Evolutionary conservation across 192 early-diverging fungal species (phyloP).

Genomic region (Jimgerdemannia lactiflua): DNA sequence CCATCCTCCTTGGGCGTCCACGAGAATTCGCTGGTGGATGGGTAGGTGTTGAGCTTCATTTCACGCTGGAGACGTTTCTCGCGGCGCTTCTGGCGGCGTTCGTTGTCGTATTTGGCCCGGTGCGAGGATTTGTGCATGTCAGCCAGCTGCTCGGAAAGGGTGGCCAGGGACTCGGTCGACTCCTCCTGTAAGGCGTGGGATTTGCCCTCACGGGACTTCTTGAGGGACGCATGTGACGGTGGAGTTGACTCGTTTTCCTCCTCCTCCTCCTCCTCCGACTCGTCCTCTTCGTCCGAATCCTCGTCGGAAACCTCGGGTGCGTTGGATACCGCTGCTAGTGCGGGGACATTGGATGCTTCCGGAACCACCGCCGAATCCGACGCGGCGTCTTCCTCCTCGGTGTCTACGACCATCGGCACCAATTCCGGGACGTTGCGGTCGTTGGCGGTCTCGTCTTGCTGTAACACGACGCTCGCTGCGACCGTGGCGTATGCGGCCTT

Average conservation of each 20-base stretch:
- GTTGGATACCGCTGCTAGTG: too few species aligned
- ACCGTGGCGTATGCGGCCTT: background rate
- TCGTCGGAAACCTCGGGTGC: background rate
- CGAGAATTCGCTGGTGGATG: background rate
- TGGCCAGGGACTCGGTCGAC: background rate
- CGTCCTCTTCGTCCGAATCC: background rate
- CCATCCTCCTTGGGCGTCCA: background rate
- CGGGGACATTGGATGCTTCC: background rate
- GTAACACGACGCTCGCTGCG: background rate
- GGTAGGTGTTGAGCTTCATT: background rate
- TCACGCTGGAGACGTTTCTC: background rate
- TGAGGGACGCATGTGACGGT: background rate
- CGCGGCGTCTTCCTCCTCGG: background rate
- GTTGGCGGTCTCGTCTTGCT: background rate
- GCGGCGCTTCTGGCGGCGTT: background rate
- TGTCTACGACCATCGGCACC: background rate
- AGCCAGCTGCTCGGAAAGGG: background rate
- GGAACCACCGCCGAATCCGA: background rate
- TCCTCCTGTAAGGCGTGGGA: background rate
- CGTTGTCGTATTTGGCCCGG: background rate
- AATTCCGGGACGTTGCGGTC: background rate
- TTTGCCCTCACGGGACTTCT: background rate
- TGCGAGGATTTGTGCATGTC: background rate
- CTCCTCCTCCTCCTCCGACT: background rate
- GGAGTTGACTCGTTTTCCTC: background rate